Conservation (phyloP, 345 rosid genomes). For the Populus deltoides region DNA sequence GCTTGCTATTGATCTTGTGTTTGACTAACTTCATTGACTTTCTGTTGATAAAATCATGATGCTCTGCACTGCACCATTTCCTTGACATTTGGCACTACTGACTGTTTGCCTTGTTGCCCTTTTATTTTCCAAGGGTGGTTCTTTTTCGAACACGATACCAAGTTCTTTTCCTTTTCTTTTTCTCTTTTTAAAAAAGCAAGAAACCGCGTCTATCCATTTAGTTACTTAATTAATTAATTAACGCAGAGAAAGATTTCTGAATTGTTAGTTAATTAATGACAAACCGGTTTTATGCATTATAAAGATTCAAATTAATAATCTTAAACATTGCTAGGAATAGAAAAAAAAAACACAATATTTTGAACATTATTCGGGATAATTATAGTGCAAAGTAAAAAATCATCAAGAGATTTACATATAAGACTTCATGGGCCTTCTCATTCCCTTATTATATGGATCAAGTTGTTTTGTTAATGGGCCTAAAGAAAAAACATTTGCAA, state of each 20-base stretch:
- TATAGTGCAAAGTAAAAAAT: background rate
- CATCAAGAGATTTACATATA: background rate
- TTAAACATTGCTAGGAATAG: too few species aligned
- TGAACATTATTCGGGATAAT: background rate
- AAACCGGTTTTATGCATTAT: background rate
- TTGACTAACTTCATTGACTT: background rate
- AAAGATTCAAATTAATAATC: background rate
- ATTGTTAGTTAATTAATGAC: background rate
- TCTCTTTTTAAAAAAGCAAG: background rate
- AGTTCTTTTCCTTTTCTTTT: background rate
- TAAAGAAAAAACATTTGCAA: background rate
- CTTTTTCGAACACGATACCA: background rate
- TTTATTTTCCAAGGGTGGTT: background rate
- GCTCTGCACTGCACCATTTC: background rate
- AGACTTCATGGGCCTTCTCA: background rate
- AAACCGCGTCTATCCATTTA: background rate
- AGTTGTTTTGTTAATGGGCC: background rate
- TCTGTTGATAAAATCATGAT: background rate
- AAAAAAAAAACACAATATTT: too few species aligned
- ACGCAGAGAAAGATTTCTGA: background rate
- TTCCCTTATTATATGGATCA: too few species aligned
- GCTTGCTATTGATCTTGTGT: background rate
- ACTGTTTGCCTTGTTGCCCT: background rate
- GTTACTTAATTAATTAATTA: background rate
- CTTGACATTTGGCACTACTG: background rate